These are phyloP conservation scores for Creolimax fragrantissima DNA, from an alignment of 78 protist genomes.

Conservation along the genomic window DNA sequence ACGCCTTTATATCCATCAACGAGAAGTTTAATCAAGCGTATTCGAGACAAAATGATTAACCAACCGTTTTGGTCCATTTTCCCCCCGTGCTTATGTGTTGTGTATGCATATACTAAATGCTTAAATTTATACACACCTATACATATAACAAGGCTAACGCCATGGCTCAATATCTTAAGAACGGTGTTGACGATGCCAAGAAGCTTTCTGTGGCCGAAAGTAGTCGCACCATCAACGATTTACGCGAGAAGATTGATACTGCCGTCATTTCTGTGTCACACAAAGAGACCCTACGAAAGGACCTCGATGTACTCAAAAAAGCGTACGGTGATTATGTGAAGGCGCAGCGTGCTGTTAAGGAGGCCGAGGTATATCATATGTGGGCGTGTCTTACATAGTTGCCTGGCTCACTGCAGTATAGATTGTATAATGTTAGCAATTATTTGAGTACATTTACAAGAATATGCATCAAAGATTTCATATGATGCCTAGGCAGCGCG, in stretches of 20 bases:
- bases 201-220: background rate
- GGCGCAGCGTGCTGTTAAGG: background rate
- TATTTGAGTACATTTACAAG: no score
- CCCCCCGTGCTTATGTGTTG: no score
- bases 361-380: background rate
- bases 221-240: background rate
- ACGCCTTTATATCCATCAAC: background rate
- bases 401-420: no score
- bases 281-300: background rate
- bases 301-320: background rate
- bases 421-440: no score
- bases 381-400: no score
- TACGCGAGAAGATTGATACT: background rate
- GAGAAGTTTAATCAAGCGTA: background rate
- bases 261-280: background rate
- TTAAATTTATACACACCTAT: no score
- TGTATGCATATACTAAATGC: no score
- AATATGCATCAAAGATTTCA: no score
- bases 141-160: background rate
- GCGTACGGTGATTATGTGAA: background rate
- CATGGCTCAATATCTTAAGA: background rate
- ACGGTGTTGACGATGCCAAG: background rate
- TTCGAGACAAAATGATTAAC: no score
- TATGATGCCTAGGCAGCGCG: no score
- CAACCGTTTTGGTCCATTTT: no score